A percentile compares a stretch with the other conserved stretches of the same genome.
Conservation (phyloP, 2,329 filamentous ascomycete species). For the Sporothrix sp. region DNA sequence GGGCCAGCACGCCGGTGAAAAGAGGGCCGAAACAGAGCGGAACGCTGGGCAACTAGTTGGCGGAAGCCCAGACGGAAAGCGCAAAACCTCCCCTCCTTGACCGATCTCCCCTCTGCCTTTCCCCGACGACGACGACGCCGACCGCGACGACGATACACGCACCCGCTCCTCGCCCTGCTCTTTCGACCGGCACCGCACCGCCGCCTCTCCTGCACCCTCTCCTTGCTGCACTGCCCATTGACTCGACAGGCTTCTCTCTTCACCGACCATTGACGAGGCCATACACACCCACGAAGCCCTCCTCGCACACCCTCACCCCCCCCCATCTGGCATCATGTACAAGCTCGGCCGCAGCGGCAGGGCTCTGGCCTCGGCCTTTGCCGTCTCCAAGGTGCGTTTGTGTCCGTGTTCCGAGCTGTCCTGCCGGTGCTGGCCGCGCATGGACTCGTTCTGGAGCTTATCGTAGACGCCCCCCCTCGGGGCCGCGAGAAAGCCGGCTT, state of each 20-base stretch:
- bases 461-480: too few species aligned
- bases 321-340: slow-evolving; percentile 55
- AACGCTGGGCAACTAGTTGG: neutral
- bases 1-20: slow-evolving; percentile 8
- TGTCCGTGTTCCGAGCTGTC: neutral
- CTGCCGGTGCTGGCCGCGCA: neutral
- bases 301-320: neutral
- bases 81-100: neutral
- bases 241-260: slow-evolving; percentile 2
- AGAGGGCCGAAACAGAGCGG: slow-evolving; percentile 12
- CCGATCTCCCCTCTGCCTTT: neutral
- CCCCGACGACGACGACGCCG: neutral
- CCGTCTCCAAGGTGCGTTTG: slow-evolving; percentile 58
- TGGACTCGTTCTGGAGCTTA: too few species aligned
- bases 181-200: neutral
- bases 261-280: neutral
- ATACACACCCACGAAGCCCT: neutral
- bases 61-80: too few species aligned
- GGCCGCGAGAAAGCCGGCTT: too few species aligned
- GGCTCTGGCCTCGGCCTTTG: slow-evolving; percentile 70
- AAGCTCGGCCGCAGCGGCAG: slow-evolving; percentile 75
- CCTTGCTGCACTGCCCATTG: neutral
- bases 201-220: neutral
- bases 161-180: neutral
- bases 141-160: neutral